A percentile compares a stretch with the other conserved stretches of the same genome.
Evolutionary conservation across 371 early-diverging fungal genomes (phyloP).

Genomic region (Mortierella sp.): DNA sequence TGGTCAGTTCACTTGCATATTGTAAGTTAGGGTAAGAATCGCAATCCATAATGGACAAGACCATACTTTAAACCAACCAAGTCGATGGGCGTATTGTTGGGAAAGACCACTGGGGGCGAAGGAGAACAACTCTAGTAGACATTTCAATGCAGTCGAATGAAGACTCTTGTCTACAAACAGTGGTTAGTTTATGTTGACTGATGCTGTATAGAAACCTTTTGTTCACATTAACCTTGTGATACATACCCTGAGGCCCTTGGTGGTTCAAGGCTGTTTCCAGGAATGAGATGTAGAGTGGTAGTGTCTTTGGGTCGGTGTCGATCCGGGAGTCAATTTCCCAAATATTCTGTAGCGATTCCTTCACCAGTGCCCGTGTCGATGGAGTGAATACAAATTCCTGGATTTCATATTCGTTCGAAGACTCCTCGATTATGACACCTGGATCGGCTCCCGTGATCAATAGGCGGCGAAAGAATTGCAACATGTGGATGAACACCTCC

Average conservation of each 20-base stretch:
- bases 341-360: conserved; percentile 52
- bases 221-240: neutral
- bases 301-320: conserved; percentile 53
- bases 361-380: conserved; percentile 57
- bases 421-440: conserved; percentile 60
- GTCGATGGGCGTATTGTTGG: conserved; percentile 62
- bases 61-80: conserved; percentile 68
- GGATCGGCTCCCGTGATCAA: conserved; percentile 67
- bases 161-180: conserved; percentile 54
- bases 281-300: conserved; percentile 55
- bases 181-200: neutral
- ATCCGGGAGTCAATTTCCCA: conserved; percentile 56
- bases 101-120: conserved; percentile 74
- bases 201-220: neutral
- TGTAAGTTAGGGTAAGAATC: no score
- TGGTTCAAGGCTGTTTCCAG: conserved; percentile 39
- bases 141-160: conserved; percentile 72
- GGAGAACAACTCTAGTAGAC: conserved; percentile 79
- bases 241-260: conserved; percentile 38
- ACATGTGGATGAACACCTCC: conserved; percentile 68
- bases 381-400: conserved; percentile 63
- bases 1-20: no score
- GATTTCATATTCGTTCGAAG: conserved; percentile 61
- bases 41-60: no score
- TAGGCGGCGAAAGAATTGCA: conserved; percentile 65